Conservation (phyloP, 495 filamentous ascomycete species). For the Poronia punctata region DNA sequence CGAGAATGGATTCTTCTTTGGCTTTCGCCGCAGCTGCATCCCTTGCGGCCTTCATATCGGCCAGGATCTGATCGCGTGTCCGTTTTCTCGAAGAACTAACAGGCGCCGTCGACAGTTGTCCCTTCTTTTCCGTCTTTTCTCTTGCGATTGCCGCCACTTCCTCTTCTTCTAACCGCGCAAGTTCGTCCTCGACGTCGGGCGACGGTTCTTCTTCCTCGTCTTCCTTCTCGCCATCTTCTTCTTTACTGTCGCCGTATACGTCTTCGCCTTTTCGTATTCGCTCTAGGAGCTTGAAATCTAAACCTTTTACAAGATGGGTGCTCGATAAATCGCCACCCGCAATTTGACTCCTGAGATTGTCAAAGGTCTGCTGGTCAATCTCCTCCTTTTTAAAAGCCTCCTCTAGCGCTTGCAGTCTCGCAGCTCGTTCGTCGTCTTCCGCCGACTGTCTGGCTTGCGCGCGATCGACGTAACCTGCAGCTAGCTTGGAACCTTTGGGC, state of each 20-base stretch:
- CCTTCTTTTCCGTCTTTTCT: slow-evolving; percentile 59
- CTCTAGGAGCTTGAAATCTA: slow-evolving; percentile 77
- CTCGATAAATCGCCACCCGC: slow-evolving; percentile 73
- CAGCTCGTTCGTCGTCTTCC: slow-evolving; percentile 56
- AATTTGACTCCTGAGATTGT: slow-evolving; percentile 63
- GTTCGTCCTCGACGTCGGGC: slow-evolving; percentile 61
- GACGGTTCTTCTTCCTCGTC: slow-evolving; percentile 19
- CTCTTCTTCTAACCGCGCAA: slow-evolving; percentile 65
- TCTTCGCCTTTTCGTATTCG: slow-evolving; percentile 68
- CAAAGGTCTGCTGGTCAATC: slow-evolving; percentile 69
- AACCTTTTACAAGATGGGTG: slow-evolving; percentile 84
- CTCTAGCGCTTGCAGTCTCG: slow-evolving; percentile 68
- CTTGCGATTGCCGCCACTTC: slow-evolving; percentile 50
- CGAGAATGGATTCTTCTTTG: slow-evolving; percentile 52
- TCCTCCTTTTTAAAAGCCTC: slow-evolving; percentile 75
- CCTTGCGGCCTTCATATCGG: slow-evolving; percentile 70
- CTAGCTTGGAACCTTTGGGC: slow-evolving; percentile 77
- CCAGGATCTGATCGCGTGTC: slow-evolving; percentile 76
- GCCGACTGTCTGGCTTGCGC: slow-evolving; percentile 47
- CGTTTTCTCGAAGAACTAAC: slow-evolving; percentile 57
- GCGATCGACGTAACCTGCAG: slow-evolving; percentile 81
- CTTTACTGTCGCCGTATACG: slow-evolving; percentile 40
- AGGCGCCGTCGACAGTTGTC: slow-evolving; percentile 60
- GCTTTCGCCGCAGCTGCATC: slow-evolving; percentile 49
- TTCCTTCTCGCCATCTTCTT: slow-evolving; percentile 2